phyloP scores from a whole-genome alignment of 2,329 filamentous ascomycete genomes.

The Pyrenophora seminiperda region DNA sequence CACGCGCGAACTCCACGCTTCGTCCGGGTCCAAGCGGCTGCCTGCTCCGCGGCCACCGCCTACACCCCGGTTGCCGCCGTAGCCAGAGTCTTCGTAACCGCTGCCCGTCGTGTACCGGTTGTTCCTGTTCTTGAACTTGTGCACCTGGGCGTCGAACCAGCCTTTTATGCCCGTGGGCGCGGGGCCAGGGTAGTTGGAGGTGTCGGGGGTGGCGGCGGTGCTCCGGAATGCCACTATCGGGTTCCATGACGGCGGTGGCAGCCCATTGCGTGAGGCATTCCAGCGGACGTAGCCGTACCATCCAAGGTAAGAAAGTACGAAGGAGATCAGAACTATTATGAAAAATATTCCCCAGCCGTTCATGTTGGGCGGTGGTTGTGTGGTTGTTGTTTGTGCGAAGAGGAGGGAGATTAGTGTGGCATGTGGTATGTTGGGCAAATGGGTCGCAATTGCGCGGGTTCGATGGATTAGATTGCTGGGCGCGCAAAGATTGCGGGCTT shows the following conservation, averaged over 20 bases:
- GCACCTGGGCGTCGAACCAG: slow-evolving; percentile 73
- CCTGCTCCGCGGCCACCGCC: slow-evolving; percentile 46
- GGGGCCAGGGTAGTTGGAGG: slow-evolving; percentile 56
- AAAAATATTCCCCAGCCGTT: slow-evolving; percentile 63
- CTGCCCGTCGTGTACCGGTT: slow-evolving; percentile 70
- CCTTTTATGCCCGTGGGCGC: slow-evolving; percentile 68
- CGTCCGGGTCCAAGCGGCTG: slow-evolving; percentile 78
- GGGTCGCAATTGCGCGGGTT: slow-evolving; percentile 16
- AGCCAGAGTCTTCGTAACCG: slow-evolving; percentile 71
- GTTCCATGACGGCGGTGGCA: slow-evolving; percentile 73
- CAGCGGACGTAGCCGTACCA: slow-evolving; percentile 75
- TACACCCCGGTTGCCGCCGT: slow-evolving; percentile 29
- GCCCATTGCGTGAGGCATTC: slow-evolving; percentile 73
- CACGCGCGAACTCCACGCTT: slow-evolving; percentile 83
- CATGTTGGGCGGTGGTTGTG: slow-evolving; percentile 36
- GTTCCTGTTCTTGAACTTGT: slow-evolving; percentile 67
- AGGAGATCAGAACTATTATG: slow-evolving; percentile 74
- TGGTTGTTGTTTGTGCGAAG: neutral
- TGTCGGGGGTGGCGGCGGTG: slow-evolving; percentile 25
- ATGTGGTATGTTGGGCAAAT: slow-evolving; percentile 15
- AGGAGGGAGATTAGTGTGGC: slow-evolving; percentile 9
- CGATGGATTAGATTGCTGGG: slow-evolving; percentile 5
- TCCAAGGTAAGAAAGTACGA: slow-evolving; percentile 63
- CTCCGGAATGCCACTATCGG: slow-evolving; percentile 72
- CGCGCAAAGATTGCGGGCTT: neutral